A percentile compares a stretch with the other conserved stretches of the same genome.
These are phyloP conservation scores for Neurospora sp. DNA, from an alignment of 495 filamentous ascomycete genomes.

Conservation along the genomic window DNA sequence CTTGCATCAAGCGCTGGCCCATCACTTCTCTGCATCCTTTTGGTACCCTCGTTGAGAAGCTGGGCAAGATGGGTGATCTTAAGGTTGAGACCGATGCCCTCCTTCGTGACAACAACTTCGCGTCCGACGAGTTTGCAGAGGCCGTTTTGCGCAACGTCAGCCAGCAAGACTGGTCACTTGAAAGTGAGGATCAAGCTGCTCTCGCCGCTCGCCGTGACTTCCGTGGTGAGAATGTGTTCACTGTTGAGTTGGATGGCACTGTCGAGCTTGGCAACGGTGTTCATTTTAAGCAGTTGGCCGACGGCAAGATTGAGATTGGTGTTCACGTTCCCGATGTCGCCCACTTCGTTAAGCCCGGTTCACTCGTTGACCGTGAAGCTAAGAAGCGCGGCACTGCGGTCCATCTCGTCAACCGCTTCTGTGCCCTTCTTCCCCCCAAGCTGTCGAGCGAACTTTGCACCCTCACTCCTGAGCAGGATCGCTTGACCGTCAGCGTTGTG, in stretches of 20 bases:
- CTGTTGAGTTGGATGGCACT: slow-evolving; percentile 73
- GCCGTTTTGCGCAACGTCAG: slow-evolving; percentile 89
- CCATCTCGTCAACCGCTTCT: slow-evolving; percentile 81
- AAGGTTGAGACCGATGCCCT: slow-evolving; percentile 96
- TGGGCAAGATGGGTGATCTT: slow-evolving; percentile 93
- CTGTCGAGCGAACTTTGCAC: slow-evolving; percentile 82
- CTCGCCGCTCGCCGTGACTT: slow-evolving; percentile 79
- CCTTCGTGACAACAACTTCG: slow-evolving; percentile 96
- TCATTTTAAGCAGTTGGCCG: slow-evolving; percentile 70
- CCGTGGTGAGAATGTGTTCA: slow-evolving; percentile 82
- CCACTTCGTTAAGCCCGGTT: slow-evolving; percentile 94
- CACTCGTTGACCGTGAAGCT: slow-evolving; percentile 90
- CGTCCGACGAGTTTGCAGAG: slow-evolving; percentile 93
- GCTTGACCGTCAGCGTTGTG: slow-evolving; percentile 83
- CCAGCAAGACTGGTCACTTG: slow-evolving; percentile 81
- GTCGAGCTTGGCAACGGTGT: slow-evolving; percentile 85
- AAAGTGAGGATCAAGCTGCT: slow-evolving; percentile 66
- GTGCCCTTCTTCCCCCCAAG: slow-evolving; percentile 80
- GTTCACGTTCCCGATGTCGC: slow-evolving; percentile 93
- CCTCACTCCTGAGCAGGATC: slow-evolving; percentile 72
- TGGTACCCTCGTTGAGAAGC: slow-evolving; percentile 91
- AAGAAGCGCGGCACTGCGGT: slow-evolving; percentile 97
- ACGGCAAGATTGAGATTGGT: slow-evolving; percentile 87
- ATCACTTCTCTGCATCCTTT: slow-evolving; percentile 99
- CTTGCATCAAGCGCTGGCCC: slow-evolving; percentile 98